These are phyloP conservation scores for Hortiboletus campestris DNA, from an alignment of 768 basidiomycete species.

Conservation along the genomic window DNA sequence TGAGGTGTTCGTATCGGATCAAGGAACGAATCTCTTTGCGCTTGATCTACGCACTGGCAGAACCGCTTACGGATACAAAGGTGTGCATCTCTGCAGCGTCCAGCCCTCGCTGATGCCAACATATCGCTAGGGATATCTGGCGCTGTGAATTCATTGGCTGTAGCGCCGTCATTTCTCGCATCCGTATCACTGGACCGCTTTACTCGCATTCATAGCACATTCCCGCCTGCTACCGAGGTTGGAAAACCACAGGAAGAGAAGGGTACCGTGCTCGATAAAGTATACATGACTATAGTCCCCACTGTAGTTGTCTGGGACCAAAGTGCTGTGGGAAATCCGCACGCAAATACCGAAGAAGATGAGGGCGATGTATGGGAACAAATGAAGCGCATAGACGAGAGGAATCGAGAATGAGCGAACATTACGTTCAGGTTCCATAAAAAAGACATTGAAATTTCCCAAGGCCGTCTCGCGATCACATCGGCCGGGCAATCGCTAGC, in stretches of 20 bases:
- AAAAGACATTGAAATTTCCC: not conserved
- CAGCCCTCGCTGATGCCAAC: not conserved
- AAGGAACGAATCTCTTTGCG: constrained; percentile 59
- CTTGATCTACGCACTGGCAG: constrained; percentile 70
- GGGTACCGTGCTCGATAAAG: constrained; percentile 61
- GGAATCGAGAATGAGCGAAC: constrained; percentile 27
- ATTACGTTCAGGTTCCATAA: not conserved
- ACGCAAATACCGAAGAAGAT: constrained; percentile 28
- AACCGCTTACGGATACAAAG: constrained; percentile 65
- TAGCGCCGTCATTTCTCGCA: constrained; percentile 50
- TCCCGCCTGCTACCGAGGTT: constrained; percentile 45
- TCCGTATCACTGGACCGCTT: constrained; percentile 71
- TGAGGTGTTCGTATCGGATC: constrained; percentile 69
- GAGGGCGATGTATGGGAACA: constrained; percentile 69
- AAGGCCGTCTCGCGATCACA: not conserved
- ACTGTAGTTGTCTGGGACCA: constrained; percentile 66
- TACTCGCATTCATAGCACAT: constrained; percentile 64
- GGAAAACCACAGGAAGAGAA: constrained; percentile 54
- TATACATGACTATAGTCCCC: constrained; percentile 60
- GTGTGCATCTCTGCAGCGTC: constrained; percentile 30
- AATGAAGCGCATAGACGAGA: constrained; percentile 54
- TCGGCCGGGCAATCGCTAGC: too few relatives aligned
- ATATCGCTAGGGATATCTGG: constrained; percentile 60
- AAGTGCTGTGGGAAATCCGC: constrained; percentile 18
- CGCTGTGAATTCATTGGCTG: constrained; percentile 61